Percentiles rank a stretch among this genome's conserved stretches.
These are phyloP conservation scores for Pseudogymnoascus sp. DNA, from an alignment of 2,329 filamentous ascomycete genomes.

Conservation along the genomic window DNA sequence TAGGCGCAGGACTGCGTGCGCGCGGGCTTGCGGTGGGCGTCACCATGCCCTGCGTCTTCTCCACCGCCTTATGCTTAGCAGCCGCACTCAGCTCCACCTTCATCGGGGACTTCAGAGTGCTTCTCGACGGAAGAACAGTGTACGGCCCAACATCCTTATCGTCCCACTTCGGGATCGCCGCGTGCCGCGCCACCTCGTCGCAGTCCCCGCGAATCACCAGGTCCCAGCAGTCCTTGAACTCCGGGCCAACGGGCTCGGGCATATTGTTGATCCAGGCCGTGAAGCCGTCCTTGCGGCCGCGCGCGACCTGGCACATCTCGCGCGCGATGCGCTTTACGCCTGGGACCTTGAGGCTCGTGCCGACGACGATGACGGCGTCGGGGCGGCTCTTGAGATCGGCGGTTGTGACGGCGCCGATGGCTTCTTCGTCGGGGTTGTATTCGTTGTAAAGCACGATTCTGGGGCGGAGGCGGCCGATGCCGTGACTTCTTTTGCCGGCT, in stretches of 20 bases:
- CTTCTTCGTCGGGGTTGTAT: conserved; percentile 90
- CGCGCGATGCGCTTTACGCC: conserved; percentile 83
- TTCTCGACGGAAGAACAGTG: conserved; percentile 37
- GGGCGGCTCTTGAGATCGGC: conserved; percentile 79
- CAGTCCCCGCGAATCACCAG: conserved; percentile 78
- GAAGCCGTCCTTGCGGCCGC: conserved; percentile 71
- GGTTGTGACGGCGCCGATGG: conserved; percentile 83
- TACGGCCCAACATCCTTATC: conserved; percentile 44
- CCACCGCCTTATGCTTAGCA: conserved; percentile 29
- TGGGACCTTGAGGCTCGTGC: conserved; percentile 90
- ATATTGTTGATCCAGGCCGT: conserved; percentile 95
- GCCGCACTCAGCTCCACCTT: conserved; percentile 34
- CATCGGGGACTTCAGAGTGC: conserved; percentile 31
- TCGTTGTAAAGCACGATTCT: conserved; percentile 97
- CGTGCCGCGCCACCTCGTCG: conserved; percentile 74
- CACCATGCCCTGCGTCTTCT: conserved; percentile 42
- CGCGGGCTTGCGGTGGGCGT: conserved; percentile 51
- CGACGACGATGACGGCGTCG: conserved; percentile 88
- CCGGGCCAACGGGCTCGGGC: conserved; percentile 68
- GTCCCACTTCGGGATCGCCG: conserved; percentile 53
- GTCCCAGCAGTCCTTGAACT: conserved; percentile 91
- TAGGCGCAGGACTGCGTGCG: conserved; percentile 31
- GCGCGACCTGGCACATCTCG: conserved; percentile 83
- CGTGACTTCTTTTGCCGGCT: conserved; percentile 84
- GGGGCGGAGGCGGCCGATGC: conserved; percentile 80